These are phyloP conservation scores for Xylaria grammica DNA, from an alignment of 495 filamentous ascomycete species.

Conservation along the genomic window DNA sequence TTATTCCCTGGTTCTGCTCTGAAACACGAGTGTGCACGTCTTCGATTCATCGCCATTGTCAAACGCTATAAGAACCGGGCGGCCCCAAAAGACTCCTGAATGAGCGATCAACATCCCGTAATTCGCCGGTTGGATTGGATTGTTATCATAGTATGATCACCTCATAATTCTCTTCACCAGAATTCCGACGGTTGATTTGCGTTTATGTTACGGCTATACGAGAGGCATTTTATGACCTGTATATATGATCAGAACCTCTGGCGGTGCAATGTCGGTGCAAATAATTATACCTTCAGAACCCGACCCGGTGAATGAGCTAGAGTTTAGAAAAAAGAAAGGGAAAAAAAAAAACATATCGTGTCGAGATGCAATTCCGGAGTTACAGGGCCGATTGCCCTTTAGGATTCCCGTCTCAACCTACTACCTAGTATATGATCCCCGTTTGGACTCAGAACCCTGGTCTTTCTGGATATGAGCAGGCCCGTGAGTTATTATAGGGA, in stretches of 20 bases:
- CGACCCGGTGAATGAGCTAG: too few species aligned
- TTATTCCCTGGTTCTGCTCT: neutral
- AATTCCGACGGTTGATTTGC: too few species aligned
- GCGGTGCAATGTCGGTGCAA: too few species aligned
- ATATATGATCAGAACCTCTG: too few species aligned
- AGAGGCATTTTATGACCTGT: too few species aligned
- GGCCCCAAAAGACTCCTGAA: neutral
- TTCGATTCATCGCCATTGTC: slow-evolving; percentile 35
- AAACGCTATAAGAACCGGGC: slow-evolving; percentile 21
- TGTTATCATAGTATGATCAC: too few species aligned
- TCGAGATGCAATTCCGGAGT: slow-evolving; percentile 14
- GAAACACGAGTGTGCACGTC: slow-evolving; percentile 27
- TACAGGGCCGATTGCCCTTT: slow-evolving; percentile 20
- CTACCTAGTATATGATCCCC: slow-evolving; percentile 4
- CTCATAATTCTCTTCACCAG: too few species aligned
- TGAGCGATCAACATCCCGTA: neutral
- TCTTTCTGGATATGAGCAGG: slow-evolving; percentile 1
- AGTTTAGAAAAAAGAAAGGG: neutral
- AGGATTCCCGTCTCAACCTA: slow-evolving; percentile 11
- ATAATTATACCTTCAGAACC: too few species aligned
- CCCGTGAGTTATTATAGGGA: slow-evolving; percentile 14
- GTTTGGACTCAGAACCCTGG: slow-evolving; percentile 5
- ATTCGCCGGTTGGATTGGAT: too few species aligned
- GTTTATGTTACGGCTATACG: too few species aligned
- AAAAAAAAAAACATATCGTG: neutral